Evolutionary conservation across 75 land plant species (phyloP).

Genomic region (Cryptomeria japonica): DNA sequence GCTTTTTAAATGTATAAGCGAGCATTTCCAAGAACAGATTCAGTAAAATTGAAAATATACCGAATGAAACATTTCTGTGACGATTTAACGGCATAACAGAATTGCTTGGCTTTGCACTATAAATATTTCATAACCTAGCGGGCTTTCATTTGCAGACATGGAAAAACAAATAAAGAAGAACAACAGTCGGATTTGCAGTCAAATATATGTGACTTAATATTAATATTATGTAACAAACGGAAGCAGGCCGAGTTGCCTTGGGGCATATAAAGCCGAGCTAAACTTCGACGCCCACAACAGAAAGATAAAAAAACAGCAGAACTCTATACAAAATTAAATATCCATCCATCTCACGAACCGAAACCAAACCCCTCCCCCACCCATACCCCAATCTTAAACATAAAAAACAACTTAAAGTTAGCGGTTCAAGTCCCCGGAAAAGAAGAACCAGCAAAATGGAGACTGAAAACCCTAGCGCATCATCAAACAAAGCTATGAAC

Average conservation of each 20-base stretch:
- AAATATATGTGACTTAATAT: background rate
- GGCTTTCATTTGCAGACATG: no score
- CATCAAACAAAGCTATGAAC: background rate
- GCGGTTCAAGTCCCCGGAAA: background rate
- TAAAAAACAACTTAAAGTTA: background rate
- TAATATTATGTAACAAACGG: background rate
- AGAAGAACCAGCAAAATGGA: background rate
- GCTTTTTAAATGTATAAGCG: no score
- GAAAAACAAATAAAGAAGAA: background rate
- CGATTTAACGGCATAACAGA: no score
- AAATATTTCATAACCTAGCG: no score
- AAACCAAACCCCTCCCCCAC: background rate
- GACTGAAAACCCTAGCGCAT: background rate
- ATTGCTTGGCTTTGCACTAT: no score
- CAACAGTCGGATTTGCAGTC: background rate
- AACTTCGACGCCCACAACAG: background rate
- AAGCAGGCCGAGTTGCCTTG: background rate
- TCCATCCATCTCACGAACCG: background rate
- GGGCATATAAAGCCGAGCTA: background rate
- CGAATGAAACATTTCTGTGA: no score
- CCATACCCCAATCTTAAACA: background rate
- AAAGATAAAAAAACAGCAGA: background rate
- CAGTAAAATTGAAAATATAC: no score
- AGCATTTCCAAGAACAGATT: no score
- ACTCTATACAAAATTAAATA: conserved; percentile 1